phyloP scores from a whole-genome alignment of 2,329 filamentous ascomycete species.

The Colletotrichum kahawae region DNA sequence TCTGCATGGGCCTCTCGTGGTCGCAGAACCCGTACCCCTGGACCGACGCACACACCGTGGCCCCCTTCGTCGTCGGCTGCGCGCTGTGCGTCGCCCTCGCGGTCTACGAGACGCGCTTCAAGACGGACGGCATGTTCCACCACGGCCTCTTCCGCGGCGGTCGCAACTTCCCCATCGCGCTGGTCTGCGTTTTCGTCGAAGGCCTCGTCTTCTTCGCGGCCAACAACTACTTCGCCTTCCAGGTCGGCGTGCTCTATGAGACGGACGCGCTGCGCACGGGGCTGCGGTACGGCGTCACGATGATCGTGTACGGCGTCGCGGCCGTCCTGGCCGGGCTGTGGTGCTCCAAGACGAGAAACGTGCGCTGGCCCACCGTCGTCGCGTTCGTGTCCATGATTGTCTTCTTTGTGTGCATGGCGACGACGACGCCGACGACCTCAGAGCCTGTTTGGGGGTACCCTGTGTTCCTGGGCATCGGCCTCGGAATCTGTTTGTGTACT shows the following conservation, averaged over 20 bases:
- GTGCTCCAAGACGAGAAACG: conserved; percentile 31
- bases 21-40: conserved; percentile 43
- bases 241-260: conserved; percentile 41
- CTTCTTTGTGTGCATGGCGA: conserved; percentile 42
- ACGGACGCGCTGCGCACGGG: conserved; percentile 36
- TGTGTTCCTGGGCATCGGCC: conserved; percentile 36
- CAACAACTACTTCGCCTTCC: conserved; percentile 47
- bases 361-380: conserved; percentile 28
- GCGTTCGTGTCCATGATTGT: conserved; percentile 32
- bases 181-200: conserved; percentile 40
- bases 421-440: conserved; percentile 26
- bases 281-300: conserved; percentile 36
- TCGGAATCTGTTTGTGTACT: conserved; percentile 38
- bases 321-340: conserved; percentile 35
- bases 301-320: conserved; percentile 32
- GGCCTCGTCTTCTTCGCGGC: conserved; percentile 44
- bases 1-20: conserved; percentile 42
- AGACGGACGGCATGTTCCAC: conserved; percentile 45
- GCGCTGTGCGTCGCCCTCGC: conserved; percentile 28
- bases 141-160: conserved; percentile 39
- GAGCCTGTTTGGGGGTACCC: conserved; percentile 40
- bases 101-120: conserved; percentile 38
- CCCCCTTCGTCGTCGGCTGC: conserved; percentile 37
- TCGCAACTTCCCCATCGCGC: conserved; percentile 40
- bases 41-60: conserved; percentile 38